Evolutionary conservation across 768 basidiomycete species (phyloP).

Genomic region (Macrolepiota dolichaula): DNA sequence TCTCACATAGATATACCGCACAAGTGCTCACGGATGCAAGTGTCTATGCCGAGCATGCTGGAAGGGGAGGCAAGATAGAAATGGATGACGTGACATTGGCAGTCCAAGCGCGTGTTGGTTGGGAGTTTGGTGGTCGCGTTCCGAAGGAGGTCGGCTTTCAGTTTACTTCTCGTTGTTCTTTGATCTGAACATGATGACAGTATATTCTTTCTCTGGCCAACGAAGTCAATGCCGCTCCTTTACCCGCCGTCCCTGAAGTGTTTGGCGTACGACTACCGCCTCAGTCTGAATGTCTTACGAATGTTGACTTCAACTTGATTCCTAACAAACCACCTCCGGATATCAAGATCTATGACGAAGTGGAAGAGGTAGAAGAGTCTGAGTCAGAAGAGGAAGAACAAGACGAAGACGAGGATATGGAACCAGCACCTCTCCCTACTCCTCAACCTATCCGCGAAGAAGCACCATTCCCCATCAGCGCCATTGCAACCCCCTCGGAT

Average conservation of each 20-base stretch:
- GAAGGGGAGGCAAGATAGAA: conserved; percentile 73
- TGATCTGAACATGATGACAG: conserved; percentile 32
- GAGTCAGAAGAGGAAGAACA: conserved; percentile 64
- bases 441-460: conserved; percentile 33
- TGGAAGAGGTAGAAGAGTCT: conserved; percentile 79
- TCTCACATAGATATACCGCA: conserved; percentile 78
- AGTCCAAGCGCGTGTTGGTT: conserved; percentile 85
- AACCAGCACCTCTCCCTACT: conserved; percentile 31
- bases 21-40: conserved; percentile 83
- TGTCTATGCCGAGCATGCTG: conserved; percentile 86
- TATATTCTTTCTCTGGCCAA: conserved; percentile 77
- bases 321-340: conserved; percentile 83
- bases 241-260: conserved; percentile 84
- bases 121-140: conserved; percentile 88
- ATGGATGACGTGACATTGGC: conserved; percentile 80
- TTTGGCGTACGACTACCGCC: conserved; percentile 84
- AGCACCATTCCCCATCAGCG: conserved; percentile 56
- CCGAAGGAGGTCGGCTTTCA: conserved; percentile 70
- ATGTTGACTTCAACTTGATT: conserved; percentile 83
- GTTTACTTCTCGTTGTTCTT: neutral
- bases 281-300: conserved; percentile 64
- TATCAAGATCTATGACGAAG: conserved; percentile 70
- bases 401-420: conserved; percentile 68
- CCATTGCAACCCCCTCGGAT: conserved; percentile 64
- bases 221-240: conserved; percentile 76